Evolutionary conservation across 2,329 filamentous ascomycete species (phyloP), one percentile per base, ranked within the genome.

Genomic region (Annulohypoxylon truncatum): DNA sequence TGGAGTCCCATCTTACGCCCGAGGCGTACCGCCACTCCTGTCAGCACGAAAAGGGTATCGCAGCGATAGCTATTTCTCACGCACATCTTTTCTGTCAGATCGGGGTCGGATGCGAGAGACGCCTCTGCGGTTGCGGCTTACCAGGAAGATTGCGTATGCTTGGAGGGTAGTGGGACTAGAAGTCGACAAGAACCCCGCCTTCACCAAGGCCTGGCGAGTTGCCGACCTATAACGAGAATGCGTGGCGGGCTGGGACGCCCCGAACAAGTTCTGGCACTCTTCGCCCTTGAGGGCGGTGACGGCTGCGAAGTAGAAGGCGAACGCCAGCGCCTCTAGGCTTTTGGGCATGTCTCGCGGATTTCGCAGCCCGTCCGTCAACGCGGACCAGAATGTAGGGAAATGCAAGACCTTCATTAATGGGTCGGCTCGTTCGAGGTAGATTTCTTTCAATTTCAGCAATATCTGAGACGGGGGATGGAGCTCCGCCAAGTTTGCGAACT

Each of bases 131-230:
- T 13, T 35, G 15, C 15, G 12, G 12, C 67, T 50, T 63, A 69
- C 67, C 20, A 63, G 56, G 12, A 67, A 69, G 5, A 69, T 53
- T 28, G 57, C 20, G 28, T 62, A 69, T 42, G 67, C 67, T 31
- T 38, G 61, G 13, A 69, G 67, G 38, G 61, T 69, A 56, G 53
- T 65, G n/a, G 50, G 57, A 47, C 26, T 65, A 8, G 66, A 62
- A 13, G 66, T 68, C 3, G 66, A 68, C 1, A 92, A 74, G 53
- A 91, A 84, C 66, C 88, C 86, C 6, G 89, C 88, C 52, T 86
- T 82, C 2, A 89, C 85, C 46, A 91, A 78, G 1, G 87, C 87
- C 73, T 91, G 89, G 72, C 91, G 88, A 2, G 87, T 78, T 1
- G 83, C 88, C 72, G 89, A 89, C 7, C 88, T 85, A 74, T 90